phyloP scores from a whole-genome alignment of 192 early-diverging fungal genomes.

The Coemansia sp. region DNA sequence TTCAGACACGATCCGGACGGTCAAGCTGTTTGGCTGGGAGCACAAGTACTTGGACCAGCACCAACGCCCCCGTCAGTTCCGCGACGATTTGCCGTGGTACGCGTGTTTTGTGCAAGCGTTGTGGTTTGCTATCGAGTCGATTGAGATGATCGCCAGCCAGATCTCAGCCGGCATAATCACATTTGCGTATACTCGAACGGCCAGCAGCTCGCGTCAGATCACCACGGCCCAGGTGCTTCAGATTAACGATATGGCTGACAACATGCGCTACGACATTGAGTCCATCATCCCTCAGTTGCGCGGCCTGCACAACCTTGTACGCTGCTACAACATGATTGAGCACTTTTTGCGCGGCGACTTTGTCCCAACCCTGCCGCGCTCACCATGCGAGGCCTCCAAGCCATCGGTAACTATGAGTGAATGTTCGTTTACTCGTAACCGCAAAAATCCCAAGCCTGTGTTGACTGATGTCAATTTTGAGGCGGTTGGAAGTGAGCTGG shows the following conservation, averaged over 20 bases:
- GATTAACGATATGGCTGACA: constrained; percentile 7
- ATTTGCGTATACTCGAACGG: constrained; percentile 5
- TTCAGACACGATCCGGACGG: constrained; percentile 15
- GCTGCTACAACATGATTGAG: constrained; percentile 12
- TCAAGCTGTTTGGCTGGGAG: constrained; percentile 51
- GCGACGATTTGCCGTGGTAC: constrained; percentile 28
- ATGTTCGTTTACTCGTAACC: constrained; percentile 23
- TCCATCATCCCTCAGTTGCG: background rate
- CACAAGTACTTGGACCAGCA: constrained; percentile 17
- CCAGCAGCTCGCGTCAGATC: background rate
- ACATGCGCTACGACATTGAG: constrained; percentile 5
- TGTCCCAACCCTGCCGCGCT: constrained; percentile 18
- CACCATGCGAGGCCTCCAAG: background rate
- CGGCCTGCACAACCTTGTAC: background rate
- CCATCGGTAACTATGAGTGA: constrained; percentile 9
- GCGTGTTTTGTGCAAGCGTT: constrained; percentile 9
- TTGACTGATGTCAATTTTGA: constrained; percentile 13
- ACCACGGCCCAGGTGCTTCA: constrained; percentile 27
- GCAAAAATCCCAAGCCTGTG: background rate
- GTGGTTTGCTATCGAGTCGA: constrained; percentile 13
- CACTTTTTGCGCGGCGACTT: constrained; percentile 23
- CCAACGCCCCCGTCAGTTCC: background rate
- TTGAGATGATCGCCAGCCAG: constrained; percentile 1
- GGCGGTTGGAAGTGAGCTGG: constrained; percentile 40
- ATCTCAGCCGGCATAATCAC: constrained; percentile 7